Conservation (phyloP, 345 rosid species). For the Pistacia integerrima region DNA sequence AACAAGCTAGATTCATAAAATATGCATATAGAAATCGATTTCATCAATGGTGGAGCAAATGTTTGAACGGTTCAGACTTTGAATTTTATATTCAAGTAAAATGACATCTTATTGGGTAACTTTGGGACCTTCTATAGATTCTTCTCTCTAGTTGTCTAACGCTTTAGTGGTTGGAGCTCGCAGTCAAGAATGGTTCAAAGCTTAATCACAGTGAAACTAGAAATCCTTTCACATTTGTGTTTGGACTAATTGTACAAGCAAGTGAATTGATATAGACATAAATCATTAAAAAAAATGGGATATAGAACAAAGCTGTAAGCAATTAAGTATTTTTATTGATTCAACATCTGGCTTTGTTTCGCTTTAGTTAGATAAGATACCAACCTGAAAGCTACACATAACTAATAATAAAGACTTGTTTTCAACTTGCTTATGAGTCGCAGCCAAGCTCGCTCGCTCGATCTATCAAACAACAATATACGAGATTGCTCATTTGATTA, state of each 20-base stretch:
- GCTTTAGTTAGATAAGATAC: background rate
- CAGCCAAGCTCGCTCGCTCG: too few relatives aligned
- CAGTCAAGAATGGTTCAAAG: constrained; percentile 23
- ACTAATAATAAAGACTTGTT: background rate
- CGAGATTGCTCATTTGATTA: background rate
- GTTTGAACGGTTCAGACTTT: constrained; percentile 17
- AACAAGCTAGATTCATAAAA: background rate
- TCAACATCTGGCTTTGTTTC: constrained; percentile 2
- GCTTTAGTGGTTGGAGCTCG: constrained; percentile 19
- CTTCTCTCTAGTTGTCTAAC: constrained; percentile 7
- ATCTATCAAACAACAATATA: too few relatives aligned
- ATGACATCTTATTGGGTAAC: background rate
- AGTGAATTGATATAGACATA: background rate
- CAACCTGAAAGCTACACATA: background rate
- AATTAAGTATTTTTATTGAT: background rate
- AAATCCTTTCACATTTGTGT: constrained; percentile 18
- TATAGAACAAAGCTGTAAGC: background rate
- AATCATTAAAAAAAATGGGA: background rate
- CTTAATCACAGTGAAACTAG: background rate
- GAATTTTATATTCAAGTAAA: background rate
- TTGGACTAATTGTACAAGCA: background rate
- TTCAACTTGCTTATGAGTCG: background rate
- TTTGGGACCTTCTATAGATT: constrained; percentile 2
- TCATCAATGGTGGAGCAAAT: constrained; percentile 6
- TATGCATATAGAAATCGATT: background rate